Evolutionary conservation across 441 rosid species (phyloP).

Genomic region (Eruca vesicaria): DNA sequence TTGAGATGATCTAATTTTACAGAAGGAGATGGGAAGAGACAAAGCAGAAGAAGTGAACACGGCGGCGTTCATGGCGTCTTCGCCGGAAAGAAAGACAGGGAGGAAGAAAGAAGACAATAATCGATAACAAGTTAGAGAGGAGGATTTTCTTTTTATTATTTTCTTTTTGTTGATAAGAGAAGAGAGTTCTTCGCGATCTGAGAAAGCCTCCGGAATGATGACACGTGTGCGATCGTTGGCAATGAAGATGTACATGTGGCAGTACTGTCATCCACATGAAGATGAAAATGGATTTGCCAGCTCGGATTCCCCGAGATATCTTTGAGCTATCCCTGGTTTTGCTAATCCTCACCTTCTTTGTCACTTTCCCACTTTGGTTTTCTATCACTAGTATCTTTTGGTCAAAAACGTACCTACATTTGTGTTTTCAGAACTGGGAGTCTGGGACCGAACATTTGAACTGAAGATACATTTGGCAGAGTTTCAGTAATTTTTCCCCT

Average conservation of each 20-base stretch:
- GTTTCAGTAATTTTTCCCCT: too few species aligned
- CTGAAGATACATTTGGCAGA: too few species aligned
- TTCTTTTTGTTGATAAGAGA: constrained; percentile 69
- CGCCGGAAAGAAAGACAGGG: too few species aligned
- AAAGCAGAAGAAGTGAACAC: constrained; percentile 67
- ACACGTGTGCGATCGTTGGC: constrained; percentile 57
- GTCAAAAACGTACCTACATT: too few species aligned
- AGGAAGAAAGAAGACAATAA: neutral
- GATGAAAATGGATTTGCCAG: constrained; percentile 63
- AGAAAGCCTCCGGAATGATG: constrained; percentile 51
- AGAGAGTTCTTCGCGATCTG: constrained; percentile 65
- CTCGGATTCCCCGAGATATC: constrained; percentile 52
- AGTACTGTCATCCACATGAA: constrained; percentile 54
- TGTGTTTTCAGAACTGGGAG: too few species aligned
- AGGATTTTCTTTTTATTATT: neutral
- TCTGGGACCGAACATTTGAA: too few species aligned
- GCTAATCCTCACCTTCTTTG: too few species aligned
- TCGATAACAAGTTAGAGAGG: constrained; percentile 9
- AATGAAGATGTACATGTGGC: constrained; percentile 51
- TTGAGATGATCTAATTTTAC: constrained; percentile 49
- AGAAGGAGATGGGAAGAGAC: constrained; percentile 66
- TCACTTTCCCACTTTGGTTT: too few species aligned
- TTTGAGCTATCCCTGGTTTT: too few species aligned
- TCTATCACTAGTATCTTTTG: too few species aligned
- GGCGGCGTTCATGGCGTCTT: constrained; percentile 73